Evolutionary conservation across 495 filamentous ascomycete genomes (phyloP), one percentile per base, ranked within the genome.

Genomic region (Tetracladium marchalianum): DNA sequence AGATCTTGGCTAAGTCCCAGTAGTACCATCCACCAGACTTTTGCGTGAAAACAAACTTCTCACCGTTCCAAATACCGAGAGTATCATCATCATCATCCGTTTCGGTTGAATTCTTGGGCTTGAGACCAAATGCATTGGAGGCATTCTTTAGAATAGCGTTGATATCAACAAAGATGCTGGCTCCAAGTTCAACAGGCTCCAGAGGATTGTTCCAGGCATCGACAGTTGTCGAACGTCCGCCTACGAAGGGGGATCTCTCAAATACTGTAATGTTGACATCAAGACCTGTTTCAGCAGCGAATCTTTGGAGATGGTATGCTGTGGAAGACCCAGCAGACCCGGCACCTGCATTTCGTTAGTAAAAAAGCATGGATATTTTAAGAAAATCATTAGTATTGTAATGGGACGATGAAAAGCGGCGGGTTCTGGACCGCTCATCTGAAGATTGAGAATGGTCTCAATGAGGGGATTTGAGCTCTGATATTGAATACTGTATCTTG

Each of bases 181-280:
- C 93, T 8, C 92, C 92, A 1, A 96, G 73, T 53, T 99, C 92
- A 39, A 95, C 75, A 5, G 85, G 87, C 38, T 78, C 63, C 0
- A 68, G 56, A 4, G 82, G 70, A 54, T 92, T 71, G 51, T 78
- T 77, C 51, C 84, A 87, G 0, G 79, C 84, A 59, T 93, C 73
- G 31, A 96, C 82, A 15, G 92, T 97, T 6, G 88, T 92, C 18
- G 85, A 85, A 11, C 92, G 84, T 19, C 92, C 92, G 2, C 92
- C 93, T 24, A 96, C 71, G 58, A 84, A 87, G 19, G 70, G 65
- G 13, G 75, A 78, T 37, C 84, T 84, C 58, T 97, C 93, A 59
- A 85, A 97, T 39, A 99, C 70, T 11, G 89, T 96, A 58, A 97
- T 82, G 51, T 92, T 80, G 38, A 87, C 56, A 7, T 57, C 43